Evolutionary conservation across 169 alveolate species (phyloP).

Genomic region (Cryptosporidium meleagridis): DNA sequence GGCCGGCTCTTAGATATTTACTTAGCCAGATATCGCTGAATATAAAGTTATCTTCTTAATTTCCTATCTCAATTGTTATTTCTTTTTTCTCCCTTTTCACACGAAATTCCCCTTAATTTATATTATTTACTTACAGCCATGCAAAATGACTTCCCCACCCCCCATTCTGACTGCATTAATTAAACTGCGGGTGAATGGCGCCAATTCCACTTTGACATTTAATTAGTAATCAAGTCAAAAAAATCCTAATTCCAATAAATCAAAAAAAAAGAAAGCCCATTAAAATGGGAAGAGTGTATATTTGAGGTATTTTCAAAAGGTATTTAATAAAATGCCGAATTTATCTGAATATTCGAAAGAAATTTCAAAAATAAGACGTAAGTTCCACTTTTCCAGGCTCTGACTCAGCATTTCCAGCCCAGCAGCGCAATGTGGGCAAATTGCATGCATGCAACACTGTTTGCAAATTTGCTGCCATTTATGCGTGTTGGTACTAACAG

Average conservation of each 20-base stretch:
- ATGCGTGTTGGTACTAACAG: not conserved
- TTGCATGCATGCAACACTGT: conserved; percentile 15
- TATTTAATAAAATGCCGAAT: conserved; percentile 3
- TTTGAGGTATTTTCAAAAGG: not conserved
- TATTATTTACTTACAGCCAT: not conserved
- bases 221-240: not conserved
- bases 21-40: conserved; percentile 8
- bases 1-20: not conserved
- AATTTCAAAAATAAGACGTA: conserved; percentile 66
- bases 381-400: not conserved
- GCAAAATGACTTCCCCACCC: not conserved
- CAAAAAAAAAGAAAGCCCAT: not conserved
- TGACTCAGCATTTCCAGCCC: not conserved
- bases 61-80: not conserved
- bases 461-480: conserved; percentile 10
- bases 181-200: conserved; percentile 73
- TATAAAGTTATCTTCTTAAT: not conserved
- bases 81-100: not conserved
- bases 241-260: not conserved
- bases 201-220: conserved; percentile 62
- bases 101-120: not conserved
- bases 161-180: not conserved
- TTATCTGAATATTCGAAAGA: conserved; percentile 46
- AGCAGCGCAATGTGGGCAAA: conserved; percentile 7
- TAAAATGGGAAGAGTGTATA: not conserved